These are phyloP conservation scores for Asclepias syriaca DNA, from an alignment of 257 asterid species.

Conservation along the genomic window DNA sequence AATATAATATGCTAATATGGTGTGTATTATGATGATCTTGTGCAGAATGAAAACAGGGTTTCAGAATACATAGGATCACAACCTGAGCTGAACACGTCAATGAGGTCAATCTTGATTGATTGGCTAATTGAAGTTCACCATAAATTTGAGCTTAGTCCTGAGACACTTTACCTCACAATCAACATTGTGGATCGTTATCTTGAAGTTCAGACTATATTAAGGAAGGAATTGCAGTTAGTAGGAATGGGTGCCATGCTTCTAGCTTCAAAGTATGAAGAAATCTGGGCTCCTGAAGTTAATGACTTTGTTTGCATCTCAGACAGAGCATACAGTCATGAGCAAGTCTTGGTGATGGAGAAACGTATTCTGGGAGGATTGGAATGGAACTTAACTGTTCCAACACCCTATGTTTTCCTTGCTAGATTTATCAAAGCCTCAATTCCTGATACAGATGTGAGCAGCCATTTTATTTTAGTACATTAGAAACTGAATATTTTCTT, in stretches of 20 bases:
- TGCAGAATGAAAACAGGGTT: slow-evolving; percentile 62
- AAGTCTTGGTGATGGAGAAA: slow-evolving; percentile 74
- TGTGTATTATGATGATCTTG: background rate
- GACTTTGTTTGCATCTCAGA: slow-evolving; percentile 75
- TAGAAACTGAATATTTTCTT: background rate
- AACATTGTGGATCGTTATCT: slow-evolving; percentile 81
- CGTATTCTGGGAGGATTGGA: slow-evolving; percentile 59
- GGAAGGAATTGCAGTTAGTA: slow-evolving; percentile 71
- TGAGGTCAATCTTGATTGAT: slow-evolving; percentile 81
- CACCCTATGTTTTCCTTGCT: slow-evolving; percentile 73
- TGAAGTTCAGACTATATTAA: slow-evolving; percentile 32
- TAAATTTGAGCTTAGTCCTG: slow-evolving; percentile 75
- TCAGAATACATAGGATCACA: slow-evolving; percentile 71
- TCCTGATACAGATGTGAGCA: slow-evolving; percentile 47
- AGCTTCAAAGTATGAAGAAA: slow-evolving; percentile 92
- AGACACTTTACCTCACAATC: slow-evolving; percentile 80
- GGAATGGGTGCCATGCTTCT: slow-evolving; percentile 80
- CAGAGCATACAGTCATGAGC: slow-evolving; percentile 45
- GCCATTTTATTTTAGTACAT: background rate
- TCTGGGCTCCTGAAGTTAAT: slow-evolving; percentile 95
- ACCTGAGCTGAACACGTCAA: slow-evolving; percentile 61
- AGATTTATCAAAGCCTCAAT: slow-evolving; percentile 77
- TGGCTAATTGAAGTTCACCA: slow-evolving; percentile 86
- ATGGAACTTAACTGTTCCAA: slow-evolving; percentile 86
- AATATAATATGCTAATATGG: background rate